phyloP scores from a whole-genome alignment of 2,329 filamentous ascomycete genomes.

The Talaromyces funiculosus region DNA sequence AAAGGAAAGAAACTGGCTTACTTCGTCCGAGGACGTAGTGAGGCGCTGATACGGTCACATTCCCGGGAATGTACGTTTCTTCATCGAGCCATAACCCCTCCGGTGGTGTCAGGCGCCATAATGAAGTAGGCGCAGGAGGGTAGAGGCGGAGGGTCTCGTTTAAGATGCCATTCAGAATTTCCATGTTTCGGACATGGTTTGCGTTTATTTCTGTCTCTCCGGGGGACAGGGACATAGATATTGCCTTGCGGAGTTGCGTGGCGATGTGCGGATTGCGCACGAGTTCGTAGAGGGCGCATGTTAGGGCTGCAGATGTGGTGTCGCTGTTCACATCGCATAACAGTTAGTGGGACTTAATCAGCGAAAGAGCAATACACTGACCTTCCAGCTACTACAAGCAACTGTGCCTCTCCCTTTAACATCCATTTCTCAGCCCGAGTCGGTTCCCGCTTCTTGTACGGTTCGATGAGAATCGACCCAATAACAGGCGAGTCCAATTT shows the following conservation, averaged over 20 bases:
- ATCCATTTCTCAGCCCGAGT: conserved; percentile 17
- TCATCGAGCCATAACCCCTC: conserved; percentile 32
- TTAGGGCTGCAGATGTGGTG: conserved; percentile 38
- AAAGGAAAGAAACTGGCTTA: too few relatives aligned
- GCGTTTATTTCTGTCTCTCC: not conserved
- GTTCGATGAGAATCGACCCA: conserved; percentile 21
- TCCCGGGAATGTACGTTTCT: conserved; percentile 26
- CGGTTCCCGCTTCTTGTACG: conserved; percentile 15
- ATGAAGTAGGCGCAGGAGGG: conserved; percentile 36
- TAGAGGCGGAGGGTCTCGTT: conserved; percentile 40
- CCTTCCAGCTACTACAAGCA: conserved; percentile 26
- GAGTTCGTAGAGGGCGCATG: conserved; percentile 37
- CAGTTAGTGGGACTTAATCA: not conserved
- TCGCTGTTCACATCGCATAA: conserved; percentile 25
- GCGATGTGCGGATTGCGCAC: conserved; percentile 23
- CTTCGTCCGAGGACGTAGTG: conserved; percentile 21
- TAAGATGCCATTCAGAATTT: conserved; percentile 39
- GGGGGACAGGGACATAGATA: conserved; percentile 19
- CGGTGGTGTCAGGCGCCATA: conserved; percentile 34
- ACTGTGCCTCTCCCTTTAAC: conserved; percentile 23
- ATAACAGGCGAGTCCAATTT: conserved; percentile 18
- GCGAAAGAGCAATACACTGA: not conserved
- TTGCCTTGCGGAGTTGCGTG: conserved; percentile 30
- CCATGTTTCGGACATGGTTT: conserved; percentile 1
- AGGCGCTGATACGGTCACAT: conserved; percentile 20